Conservation (phyloP, 345 rosid genomes). For the Moringa oleifera region DNA sequence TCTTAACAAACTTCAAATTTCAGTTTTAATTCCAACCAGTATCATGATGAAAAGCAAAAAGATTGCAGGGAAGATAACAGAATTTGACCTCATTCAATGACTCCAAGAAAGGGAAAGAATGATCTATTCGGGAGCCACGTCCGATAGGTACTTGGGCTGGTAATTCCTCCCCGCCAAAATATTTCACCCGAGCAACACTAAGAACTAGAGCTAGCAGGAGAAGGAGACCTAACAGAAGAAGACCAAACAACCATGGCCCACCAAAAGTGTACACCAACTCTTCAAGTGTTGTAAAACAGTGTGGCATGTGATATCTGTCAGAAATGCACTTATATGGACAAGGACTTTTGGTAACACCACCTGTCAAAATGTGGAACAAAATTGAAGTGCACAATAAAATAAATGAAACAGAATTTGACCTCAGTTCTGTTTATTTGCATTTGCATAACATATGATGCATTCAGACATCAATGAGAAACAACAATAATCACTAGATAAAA, state of each 20-base stretch:
- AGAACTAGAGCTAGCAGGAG: conserved; percentile 79
- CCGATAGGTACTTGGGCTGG: conserved; percentile 56
- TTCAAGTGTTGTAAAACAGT: conserved; percentile 85
- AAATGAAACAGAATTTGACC: too few species aligned
- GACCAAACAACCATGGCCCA: conserved; percentile 85
- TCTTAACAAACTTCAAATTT: neutral
- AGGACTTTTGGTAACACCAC: conserved; percentile 80
- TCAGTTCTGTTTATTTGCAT: too few species aligned
- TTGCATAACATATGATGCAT: conserved; percentile 5
- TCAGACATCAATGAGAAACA: neutral
- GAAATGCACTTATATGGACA: conserved; percentile 83
- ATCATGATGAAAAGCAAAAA: neutral
- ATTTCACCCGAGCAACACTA: conserved; percentile 92
- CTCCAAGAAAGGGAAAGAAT: conserved; percentile 91
- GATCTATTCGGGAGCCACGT: conserved; percentile 63
- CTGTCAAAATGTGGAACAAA: conserved; percentile 24
- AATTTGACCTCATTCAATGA: conserved; percentile 74
- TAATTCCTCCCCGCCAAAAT: conserved; percentile 75
- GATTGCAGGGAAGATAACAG: neutral
- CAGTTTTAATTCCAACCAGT: neutral
- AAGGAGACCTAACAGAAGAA: conserved; percentile 68
- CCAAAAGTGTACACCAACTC: conserved; percentile 93
- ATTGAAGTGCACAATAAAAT: too few species aligned
- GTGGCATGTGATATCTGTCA: conserved; percentile 87
- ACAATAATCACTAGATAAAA: neutral